phyloP scores from a whole-genome alignment of 139 green algal species.

The Penium margaritaceum region DNA sequence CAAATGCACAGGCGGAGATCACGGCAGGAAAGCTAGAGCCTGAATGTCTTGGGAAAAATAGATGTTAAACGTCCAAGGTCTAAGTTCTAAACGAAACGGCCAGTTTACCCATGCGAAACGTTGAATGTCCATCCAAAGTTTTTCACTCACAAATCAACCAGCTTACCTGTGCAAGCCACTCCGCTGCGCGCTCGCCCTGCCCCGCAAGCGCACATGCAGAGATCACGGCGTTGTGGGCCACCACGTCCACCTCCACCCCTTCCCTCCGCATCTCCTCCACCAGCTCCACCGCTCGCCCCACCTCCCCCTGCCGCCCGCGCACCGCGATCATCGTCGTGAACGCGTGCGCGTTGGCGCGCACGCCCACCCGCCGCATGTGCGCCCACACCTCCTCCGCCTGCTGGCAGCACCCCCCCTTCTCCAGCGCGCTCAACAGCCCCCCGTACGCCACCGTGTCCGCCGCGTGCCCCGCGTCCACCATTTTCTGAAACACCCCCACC shows the following conservation, averaged over 20 bases:
- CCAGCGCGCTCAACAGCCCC: conserved; percentile 27
- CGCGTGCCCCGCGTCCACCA: conserved; percentile 7
- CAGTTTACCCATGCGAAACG: too few relatives aligned
- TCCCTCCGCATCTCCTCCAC: conserved; percentile 19
- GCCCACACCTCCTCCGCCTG: conserved; percentile 20
- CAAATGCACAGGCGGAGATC: conserved; percentile 10
- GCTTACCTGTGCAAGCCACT: conserved; percentile 23
- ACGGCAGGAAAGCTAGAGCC: too few relatives aligned
- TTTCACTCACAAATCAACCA: too few relatives aligned
- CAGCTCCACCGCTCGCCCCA: conserved; percentile 11
- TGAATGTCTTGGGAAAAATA: too few relatives aligned
- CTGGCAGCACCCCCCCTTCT: conserved; percentile 23
- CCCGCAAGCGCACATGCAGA: conserved; percentile 17
- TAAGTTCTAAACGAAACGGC: too few relatives aligned
- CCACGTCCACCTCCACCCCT: conserved; percentile 18
- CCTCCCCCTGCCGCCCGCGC: conserved; percentile 18
- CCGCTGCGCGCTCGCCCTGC: conserved; percentile 13
- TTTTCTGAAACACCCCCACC: conserved; percentile 9
- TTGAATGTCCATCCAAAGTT: too few relatives aligned
- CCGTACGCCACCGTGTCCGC: conserved; percentile 20
- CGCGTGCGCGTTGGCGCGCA: conserved; percentile 13
- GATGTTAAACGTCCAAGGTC: too few relatives aligned
- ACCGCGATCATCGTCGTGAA: conserved; percentile 22
- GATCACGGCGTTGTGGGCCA: conserved; percentile 22
- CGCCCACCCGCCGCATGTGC: conserved; percentile 18